A percentile compares a stretch with the other conserved stretches of the same genome.
Conservation (phyloP, 129 eudicot genomes). For the Gnaphalium uliginosum region DNA sequence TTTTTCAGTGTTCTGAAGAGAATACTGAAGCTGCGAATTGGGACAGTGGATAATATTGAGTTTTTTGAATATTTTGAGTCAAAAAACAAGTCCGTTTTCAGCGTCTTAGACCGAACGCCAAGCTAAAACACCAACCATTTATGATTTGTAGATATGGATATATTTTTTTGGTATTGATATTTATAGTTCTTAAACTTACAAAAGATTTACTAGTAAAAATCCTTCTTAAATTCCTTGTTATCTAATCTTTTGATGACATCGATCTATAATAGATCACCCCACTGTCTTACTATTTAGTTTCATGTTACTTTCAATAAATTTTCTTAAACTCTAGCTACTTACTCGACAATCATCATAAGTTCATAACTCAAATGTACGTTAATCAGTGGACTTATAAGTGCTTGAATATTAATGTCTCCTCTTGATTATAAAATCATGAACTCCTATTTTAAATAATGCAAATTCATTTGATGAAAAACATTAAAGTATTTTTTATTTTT, state of each 20-base stretch:
- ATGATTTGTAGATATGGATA: not conserved
- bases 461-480: not conserved
- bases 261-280: not conserved
- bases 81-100: no score
- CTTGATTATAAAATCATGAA: not conserved
- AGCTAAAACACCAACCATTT: not conserved
- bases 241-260: not conserved
- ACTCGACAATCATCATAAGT: slow-evolving; percentile 3
- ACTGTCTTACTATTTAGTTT: not conserved
- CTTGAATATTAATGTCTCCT: not conserved
- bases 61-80: no score
- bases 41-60: no score
- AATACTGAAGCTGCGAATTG: no score
- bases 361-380: not conserved
- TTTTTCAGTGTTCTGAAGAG: no score
- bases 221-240: not conserved
- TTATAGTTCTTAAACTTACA: not conserved
- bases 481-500: no score
- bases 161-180: not conserved
- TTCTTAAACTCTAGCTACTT: slow-evolving; percentile 7
- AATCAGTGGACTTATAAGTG: not conserved
- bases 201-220: not conserved
- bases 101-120: no score
- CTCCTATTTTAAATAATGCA: not conserved
- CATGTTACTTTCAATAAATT: not conserved